phyloP scores from a whole-genome alignment of 2,329 filamentous ascomycete species.

The Diaporthe nobilis region DNA sequence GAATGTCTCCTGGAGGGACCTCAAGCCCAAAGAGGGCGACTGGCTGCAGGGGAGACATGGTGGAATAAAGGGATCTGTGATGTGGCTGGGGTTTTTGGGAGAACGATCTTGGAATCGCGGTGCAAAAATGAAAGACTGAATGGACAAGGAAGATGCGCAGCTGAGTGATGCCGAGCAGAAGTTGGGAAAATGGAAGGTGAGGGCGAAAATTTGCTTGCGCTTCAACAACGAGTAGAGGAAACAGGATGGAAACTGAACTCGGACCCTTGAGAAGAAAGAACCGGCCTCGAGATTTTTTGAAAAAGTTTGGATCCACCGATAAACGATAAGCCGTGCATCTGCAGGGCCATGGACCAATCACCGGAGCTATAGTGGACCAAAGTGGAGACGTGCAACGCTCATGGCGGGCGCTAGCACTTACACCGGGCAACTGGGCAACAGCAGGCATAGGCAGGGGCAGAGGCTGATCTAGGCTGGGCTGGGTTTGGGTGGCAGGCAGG shows the following conservation, averaged over 20 bases:
- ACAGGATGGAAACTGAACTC: conserved; percentile 28
- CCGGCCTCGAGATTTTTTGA: conserved; percentile 42
- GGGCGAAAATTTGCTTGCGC: conserved; percentile 34
- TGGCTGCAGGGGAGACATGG: conserved; percentile 69
- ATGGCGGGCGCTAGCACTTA: conserved; percentile 27
- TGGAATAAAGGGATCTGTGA: conserved; percentile 44
- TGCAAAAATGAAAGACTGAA: background rate
- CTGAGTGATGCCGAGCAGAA: background rate
- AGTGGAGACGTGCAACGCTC: conserved; percentile 18
- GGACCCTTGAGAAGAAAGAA: conserved; percentile 9
- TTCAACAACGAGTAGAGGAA: conserved; percentile 6
- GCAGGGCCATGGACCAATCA: conserved; percentile 14
- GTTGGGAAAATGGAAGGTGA: background rate
- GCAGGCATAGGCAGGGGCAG: background rate
- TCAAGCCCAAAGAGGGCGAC: conserved; percentile 93
- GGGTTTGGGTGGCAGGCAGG: background rate
- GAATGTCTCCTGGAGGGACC: conserved; percentile 86
- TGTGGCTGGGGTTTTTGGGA: conserved; percentile 5
- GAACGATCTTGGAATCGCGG: background rate
- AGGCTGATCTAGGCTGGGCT: background rate
- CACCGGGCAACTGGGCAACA: conserved; percentile 24
- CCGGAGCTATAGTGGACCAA: conserved; percentile 12
- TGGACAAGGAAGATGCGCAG: background rate
- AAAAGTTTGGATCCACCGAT: conserved; percentile 41
- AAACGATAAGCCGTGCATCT: conserved; percentile 16